These are phyloP conservation scores for Schizonepeta tenuifolia DNA, from an alignment of 257 asterid genomes.

Conservation along the genomic window DNA sequence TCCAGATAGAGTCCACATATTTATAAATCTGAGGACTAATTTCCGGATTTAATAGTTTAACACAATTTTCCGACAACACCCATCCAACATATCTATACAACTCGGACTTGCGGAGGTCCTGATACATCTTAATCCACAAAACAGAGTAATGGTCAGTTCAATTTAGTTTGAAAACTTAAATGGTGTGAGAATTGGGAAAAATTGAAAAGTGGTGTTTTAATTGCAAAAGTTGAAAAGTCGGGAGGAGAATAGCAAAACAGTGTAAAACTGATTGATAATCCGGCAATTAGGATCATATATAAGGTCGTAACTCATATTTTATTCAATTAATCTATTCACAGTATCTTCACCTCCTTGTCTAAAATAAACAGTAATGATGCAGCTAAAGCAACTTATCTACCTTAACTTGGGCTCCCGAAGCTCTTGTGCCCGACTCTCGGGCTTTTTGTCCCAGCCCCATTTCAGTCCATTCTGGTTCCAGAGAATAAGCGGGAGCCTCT, in stretches of 20 bases:
- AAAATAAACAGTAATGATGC: neutral
- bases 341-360: neutral
- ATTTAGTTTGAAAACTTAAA: too few relatives aligned
- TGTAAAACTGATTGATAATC: too few relatives aligned
- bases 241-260: too few relatives aligned
- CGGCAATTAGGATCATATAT: neutral
- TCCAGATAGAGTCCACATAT: neutral
- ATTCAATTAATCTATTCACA: neutral
- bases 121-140: conserved; percentile 6
- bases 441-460: conserved; percentile 66
- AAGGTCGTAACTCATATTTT: neutral
- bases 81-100: too few relatives aligned
- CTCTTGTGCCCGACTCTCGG: conserved; percentile 39
- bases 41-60: too few relatives aligned
- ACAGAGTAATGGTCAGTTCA: too few relatives aligned
- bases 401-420: conserved; percentile 67
- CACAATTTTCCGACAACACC: too few relatives aligned
- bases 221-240: too few relatives aligned
- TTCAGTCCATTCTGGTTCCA: conserved; percentile 83
- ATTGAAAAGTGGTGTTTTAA: too few relatives aligned
- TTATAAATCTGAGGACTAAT: too few relatives aligned
- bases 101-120: too few relatives aligned
- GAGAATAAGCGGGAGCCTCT: conserved; percentile 41
- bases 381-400: conserved; percentile 41
- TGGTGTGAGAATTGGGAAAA: conserved; percentile 12